Percentiles rank a stretch among this genome's conserved stretches.
Conservation (phyloP, 441 rosid genomes). For the Hura crepitans region DNA sequence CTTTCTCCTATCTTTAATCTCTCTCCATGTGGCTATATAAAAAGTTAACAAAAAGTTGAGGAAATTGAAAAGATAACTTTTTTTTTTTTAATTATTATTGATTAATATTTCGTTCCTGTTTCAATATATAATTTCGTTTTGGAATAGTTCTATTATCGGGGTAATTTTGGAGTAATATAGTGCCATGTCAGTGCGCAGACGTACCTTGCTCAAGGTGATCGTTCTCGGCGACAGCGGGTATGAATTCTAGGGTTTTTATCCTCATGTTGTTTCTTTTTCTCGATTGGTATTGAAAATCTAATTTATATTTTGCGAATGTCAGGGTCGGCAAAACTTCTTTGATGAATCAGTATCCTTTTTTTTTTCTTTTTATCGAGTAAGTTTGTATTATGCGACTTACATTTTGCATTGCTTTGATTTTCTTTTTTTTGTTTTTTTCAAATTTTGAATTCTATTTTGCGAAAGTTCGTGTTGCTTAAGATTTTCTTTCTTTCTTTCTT, state of each 20-base stretch:
- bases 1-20: neutral
- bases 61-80: neutral
- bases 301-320: conserved; percentile 24
- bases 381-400: neutral
- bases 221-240: conserved; percentile 98
- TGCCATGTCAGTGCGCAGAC: conserved; percentile 65
- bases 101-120: neutral
- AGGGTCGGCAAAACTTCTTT: conserved; percentile 98
- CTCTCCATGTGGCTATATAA: neutral
- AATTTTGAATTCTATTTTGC: neutral
- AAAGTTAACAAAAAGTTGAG: neutral
- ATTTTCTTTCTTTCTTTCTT: neutral
- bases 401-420: neutral
- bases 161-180: neutral
- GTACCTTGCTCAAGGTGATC: conserved; percentile 93
- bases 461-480: neutral
- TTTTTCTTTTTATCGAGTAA: neutral
- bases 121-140: neutral
- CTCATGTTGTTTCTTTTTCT: neutral
- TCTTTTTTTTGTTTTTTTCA: neutral
- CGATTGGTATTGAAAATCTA: neutral
- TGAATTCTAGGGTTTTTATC: conserved; percentile 25
- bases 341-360: conserved; percentile 95
- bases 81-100: too few species aligned
- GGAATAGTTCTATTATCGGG: neutral